Evolutionary conservation across 345 rosid genomes (phyloP).

Genomic region (Chamaenerion angustifolium): DNA sequence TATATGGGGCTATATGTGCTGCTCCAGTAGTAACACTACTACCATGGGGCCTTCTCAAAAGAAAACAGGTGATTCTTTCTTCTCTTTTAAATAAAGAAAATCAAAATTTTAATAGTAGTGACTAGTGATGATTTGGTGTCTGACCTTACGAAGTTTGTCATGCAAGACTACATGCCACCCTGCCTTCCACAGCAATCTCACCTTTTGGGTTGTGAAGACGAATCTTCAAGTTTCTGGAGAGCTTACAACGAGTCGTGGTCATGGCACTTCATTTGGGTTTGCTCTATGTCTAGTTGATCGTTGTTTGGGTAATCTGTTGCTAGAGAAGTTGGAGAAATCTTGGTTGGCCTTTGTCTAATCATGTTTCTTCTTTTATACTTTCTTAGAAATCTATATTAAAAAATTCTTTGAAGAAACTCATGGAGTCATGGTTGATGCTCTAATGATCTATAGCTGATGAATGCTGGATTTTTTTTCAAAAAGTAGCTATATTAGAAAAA

Average conservation of each 20-base stretch:
- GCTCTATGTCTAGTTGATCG: conserved; percentile 66
- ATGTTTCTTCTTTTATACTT: not conserved
- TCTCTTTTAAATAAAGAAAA: not conserved
- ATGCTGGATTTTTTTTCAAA: too few relatives aligned
- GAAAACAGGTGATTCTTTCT: conserved; percentile 40
- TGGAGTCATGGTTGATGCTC: not conserved
- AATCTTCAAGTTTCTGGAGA: conserved; percentile 75
- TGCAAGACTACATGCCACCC: conserved; percentile 89
- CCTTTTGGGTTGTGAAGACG: conserved; percentile 85
- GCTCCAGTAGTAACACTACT: conserved; percentile 92
- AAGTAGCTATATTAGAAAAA: too few relatives aligned
- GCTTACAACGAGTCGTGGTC: conserved; percentile 90
- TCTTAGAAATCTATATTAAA: not conserved
- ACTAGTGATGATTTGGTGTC: conserved; percentile 21
- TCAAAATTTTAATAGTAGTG: not conserved
- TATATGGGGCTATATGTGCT: conserved; percentile 81
- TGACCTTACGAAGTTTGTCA: conserved; percentile 20
- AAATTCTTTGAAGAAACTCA: not conserved
- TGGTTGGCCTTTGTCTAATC: conserved; percentile 30
- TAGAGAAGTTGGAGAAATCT: conserved; percentile 35
- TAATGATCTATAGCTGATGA: conserved; percentile 30
- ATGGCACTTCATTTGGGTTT: conserved; percentile 80
- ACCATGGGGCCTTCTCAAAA: conserved; percentile 84
- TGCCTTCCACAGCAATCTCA: conserved; percentile 63
- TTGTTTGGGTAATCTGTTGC: conserved; percentile 67